A percentile compares a stretch with the other conserved stretches of the same genome.
These are phyloP conservation scores for Achlya hypogyna DNA, from an alignment of 352 stramenopile species.

Conservation along the genomic window DNA sequence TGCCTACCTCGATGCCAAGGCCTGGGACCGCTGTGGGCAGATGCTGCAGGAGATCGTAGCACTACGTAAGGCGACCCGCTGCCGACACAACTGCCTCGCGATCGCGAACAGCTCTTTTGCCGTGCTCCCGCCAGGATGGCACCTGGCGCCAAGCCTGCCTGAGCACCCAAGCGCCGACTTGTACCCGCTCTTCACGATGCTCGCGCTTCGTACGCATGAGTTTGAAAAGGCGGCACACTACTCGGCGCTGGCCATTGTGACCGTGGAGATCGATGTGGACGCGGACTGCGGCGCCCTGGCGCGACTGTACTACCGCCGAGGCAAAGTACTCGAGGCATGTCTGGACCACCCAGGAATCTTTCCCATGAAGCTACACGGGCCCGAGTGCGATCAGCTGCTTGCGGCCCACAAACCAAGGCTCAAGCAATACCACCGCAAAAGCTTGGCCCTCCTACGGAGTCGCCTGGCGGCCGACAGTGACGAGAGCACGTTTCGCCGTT, in stretches of 20 bases:
- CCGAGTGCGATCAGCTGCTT: constrained; percentile 11
- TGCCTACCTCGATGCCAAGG: background rate
- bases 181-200: background rate
- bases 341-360: background rate
- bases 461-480: background rate
- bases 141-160: background rate
- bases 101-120: background rate
- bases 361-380: constrained; percentile 13
- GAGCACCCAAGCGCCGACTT: background rate
- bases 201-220: background rate
- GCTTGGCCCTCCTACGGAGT: background rate
- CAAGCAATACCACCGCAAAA: background rate
- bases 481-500: constrained; percentile 1
- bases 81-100: background rate
- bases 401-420: background rate
- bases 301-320: constrained; percentile 5
- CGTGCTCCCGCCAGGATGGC: background rate
- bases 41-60: background rate
- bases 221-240: constrained; percentile 15
- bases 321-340: constrained; percentile 1
- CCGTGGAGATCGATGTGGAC: background rate
- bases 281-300: background rate
- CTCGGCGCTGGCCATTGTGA: constrained; percentile 11
- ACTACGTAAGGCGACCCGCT: background rate
- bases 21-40: background rate